A percentile compares a stretch with the other conserved stretches of the same genome.
Evolutionary conservation across 192 early-diverging fungal species (phyloP).

Genomic region (Paraglomus brasilianum): DNA sequence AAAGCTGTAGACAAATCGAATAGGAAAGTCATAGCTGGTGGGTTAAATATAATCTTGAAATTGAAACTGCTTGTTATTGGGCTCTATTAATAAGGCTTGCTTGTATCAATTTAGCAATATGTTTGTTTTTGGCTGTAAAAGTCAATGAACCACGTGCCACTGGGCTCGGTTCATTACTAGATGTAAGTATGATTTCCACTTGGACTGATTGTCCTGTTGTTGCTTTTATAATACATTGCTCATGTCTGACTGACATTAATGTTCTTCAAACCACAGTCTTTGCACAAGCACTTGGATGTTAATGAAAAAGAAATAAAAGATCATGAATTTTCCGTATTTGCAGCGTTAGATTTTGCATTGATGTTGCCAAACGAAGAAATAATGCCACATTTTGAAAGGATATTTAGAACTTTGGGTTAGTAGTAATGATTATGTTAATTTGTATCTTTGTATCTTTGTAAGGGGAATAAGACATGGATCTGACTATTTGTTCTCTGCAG

Average conservation of each 20-base stretch:
- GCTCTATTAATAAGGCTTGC: not conserved
- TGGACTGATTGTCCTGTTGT: not conserved
- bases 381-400: conserved; percentile 89
- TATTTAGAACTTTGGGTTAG: conserved; percentile 34
- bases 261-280: conserved; percentile 42
- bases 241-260: not conserved
- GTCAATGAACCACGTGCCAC: conserved; percentile 83
- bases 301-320: conserved; percentile 75
- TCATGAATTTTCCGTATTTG: conserved; percentile 91
- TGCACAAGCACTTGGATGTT: conserved; percentile 76
- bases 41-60: not conserved
- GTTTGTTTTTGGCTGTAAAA: conserved; percentile 80
- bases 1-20: conserved; percentile 69
- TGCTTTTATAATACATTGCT: not conserved
- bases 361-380: conserved; percentile 85
- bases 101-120: conserved; percentile 52
- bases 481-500: too few species aligned
- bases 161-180: conserved; percentile 55
- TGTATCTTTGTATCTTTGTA: too few species aligned
- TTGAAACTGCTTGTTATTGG: not conserved
- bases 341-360: conserved; percentile 86
- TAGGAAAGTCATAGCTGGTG: conserved; percentile 65
- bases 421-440: too few species aligned
- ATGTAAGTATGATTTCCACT: not conserved
- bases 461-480: too few species aligned